These are phyloP conservation scores for Cymbopogon flexuosus DNA, from an alignment of 202 grass and related monocot species.

Conservation along the genomic window DNA sequence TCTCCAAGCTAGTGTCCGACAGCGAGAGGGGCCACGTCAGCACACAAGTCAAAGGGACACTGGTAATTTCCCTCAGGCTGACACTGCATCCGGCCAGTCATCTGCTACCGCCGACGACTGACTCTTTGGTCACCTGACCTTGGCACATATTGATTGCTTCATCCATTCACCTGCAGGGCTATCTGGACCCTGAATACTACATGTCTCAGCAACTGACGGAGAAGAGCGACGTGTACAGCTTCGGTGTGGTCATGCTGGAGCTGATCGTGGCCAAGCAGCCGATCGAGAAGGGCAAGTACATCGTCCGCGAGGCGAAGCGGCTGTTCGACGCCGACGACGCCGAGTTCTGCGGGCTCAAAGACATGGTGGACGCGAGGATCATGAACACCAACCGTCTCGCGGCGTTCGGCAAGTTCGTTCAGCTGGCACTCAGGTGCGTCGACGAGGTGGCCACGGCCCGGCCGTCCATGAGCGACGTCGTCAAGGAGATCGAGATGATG, in stretches of 20 bases:
- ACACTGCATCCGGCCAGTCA: background rate
- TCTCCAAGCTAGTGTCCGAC: constrained; percentile 77
- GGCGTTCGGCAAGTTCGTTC: constrained; percentile 66
- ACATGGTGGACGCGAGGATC: constrained; percentile 64
- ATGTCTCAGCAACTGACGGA: constrained; percentile 84
- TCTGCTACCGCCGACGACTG: no score
- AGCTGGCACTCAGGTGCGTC: constrained; percentile 63
- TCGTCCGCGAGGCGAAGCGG: constrained; percentile 66
- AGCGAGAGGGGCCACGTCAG: constrained; percentile 70
- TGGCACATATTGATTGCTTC: no score
- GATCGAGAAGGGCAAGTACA: constrained; percentile 85
- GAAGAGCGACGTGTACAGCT: constrained; percentile 98
- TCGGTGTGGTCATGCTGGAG: constrained; percentile 90
- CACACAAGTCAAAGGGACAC: constrained; percentile 91
- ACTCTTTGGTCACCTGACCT: no score
- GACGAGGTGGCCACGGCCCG: constrained; percentile 51
- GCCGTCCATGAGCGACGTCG: constrained; percentile 71
- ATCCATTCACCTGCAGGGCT: constrained; percentile 51
- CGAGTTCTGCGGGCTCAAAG: constrained; percentile 76
- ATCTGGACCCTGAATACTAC: constrained; percentile 96
- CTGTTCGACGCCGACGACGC: constrained; percentile 44
- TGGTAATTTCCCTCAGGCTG: constrained; percentile 30
- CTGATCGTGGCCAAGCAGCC: constrained; percentile 72
- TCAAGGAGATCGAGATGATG: constrained; percentile 87
- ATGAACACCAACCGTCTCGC: constrained; percentile 46